These are phyloP conservation scores for Silene noctiflora DNA, from an alignment of 179 eudicot genomes.

Conservation along the genomic window DNA sequence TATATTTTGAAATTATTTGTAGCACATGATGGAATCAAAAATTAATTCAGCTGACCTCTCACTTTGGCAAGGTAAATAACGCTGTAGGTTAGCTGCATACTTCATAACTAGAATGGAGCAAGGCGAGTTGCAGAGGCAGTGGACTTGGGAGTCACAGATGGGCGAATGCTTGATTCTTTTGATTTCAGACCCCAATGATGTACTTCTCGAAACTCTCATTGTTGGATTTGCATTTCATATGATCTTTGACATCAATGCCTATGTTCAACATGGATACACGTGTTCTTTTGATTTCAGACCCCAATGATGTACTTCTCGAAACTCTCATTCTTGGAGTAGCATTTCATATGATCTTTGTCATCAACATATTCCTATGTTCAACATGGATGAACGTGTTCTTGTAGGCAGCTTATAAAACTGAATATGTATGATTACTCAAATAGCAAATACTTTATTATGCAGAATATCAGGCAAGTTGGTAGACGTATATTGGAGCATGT, in stretches of 20 bases:
- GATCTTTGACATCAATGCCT: too few species aligned
- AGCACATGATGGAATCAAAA: background rate
- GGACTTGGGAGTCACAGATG: slow-evolving; percentile 97
- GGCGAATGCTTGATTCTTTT: slow-evolving; percentile 83
- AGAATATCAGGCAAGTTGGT: slow-evolving; percentile 85
- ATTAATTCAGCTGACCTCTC: background rate
- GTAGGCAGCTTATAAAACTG: background rate
- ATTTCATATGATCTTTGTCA: slow-evolving; percentile 1
- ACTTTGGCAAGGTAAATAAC: slow-evolving; percentile 7
- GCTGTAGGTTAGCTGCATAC: slow-evolving; percentile 68
- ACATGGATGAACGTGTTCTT: slow-evolving; percentile 3
- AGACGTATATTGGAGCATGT: slow-evolving; percentile 81
- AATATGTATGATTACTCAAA: slow-evolving; percentile 7
- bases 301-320: slow-evolving; percentile 68
- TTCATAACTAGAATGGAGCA: slow-evolving; percentile 65
- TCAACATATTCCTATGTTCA: background rate
- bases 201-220: slow-evolving; percentile 30
- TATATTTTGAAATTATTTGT: background rate
- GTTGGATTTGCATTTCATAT: background rate
- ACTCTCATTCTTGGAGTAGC: slow-evolving; percentile 15
- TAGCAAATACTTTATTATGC: slow-evolving; percentile 35
- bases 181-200: slow-evolving; percentile 95
- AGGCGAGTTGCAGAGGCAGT: slow-evolving; percentile 64
- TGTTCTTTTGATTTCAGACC: slow-evolving; percentile 85
- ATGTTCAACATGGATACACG: too few species aligned